A percentile compares a stretch with the other conserved stretches of the same genome.
These are phyloP conservation scores for Breviolum minutum DNA, from an alignment of 73 alveolate species.

Conservation along the genomic window DNA sequence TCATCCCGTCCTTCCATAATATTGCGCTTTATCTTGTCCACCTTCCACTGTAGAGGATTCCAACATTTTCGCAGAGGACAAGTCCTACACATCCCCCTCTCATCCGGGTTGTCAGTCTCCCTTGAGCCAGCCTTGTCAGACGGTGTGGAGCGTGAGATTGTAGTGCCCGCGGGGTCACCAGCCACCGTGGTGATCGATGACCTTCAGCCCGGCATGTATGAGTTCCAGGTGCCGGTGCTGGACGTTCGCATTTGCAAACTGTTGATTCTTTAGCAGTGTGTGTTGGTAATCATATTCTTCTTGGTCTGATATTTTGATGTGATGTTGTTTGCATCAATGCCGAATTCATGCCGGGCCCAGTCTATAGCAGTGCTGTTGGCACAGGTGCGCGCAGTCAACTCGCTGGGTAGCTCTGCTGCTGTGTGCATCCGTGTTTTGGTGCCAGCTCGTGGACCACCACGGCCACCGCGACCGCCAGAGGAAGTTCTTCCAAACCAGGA, in stretches of 20 bases:
- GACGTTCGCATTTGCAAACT: not conserved
- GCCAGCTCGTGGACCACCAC: constrained; percentile 21
- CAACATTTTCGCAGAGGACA: no score
- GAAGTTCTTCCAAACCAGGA: no score
- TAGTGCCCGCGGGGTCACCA: constrained; percentile 26
- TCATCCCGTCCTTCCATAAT: no score
- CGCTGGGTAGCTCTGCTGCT: constrained; percentile 54
- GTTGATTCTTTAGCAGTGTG: no score
- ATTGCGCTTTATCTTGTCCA: no score
- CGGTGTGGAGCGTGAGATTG: not conserved
- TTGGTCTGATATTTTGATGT: no score
- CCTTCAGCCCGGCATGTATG: constrained; percentile 21
- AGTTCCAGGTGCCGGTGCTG: constrained; percentile 42
- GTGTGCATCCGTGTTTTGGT: constrained; percentile 83
- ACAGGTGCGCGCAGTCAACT: constrained; percentile 43
- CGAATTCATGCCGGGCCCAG: not conserved
- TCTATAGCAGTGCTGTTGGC: not conserved
- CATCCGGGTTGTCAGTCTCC: not conserved
- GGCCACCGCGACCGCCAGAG: not conserved
- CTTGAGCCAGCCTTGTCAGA: not conserved
- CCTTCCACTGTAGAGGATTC: no score
- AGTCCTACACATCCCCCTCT: no score
- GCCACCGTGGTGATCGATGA: constrained; percentile 42
- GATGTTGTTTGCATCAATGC: no score
- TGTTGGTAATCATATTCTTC: no score